phyloP scores from a whole-genome alignment of 305 asterid species.

The Withania somnifera region DNA sequence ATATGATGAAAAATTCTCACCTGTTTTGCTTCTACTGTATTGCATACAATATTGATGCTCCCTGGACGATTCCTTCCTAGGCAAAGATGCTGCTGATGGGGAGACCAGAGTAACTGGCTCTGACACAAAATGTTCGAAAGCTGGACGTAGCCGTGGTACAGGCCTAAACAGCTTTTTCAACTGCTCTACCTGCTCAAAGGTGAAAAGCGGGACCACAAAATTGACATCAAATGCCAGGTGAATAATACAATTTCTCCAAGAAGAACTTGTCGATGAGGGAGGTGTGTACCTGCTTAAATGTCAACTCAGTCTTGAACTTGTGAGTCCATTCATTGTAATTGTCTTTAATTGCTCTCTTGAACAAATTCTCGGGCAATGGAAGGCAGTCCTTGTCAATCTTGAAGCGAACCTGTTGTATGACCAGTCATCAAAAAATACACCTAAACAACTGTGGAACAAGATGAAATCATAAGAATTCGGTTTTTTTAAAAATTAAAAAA shows the following conservation, averaged over 20 bases:
- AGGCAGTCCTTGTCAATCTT: constrained; percentile 50
- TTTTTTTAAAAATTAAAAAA: neutral
- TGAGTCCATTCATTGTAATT: constrained; percentile 52
- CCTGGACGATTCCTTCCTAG: constrained; percentile 17
- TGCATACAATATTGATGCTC: constrained; percentile 17
- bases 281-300: constrained; percentile 45
- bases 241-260: neutral
- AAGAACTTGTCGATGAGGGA: neutral
- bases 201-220: neutral
- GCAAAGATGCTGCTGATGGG: constrained; percentile 8
- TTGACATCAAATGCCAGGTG: neutral
- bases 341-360: constrained; percentile 69
- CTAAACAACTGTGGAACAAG: neutral
- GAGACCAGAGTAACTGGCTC: constrained; percentile 2
- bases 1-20: constrained; percentile 12
- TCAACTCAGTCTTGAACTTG: constrained; percentile 67
- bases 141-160: constrained; percentile 28
- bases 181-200: constrained; percentile 38
- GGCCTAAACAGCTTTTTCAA: constrained; percentile 43
- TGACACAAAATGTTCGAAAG: constrained; percentile 16
- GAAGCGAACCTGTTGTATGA: constrained; percentile 54
- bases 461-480: neutral
- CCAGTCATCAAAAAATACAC: constrained; percentile 1
- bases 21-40: constrained; percentile 11
- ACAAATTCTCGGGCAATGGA: constrained; percentile 68